Evolutionary conservation across 2,329 filamentous ascomycete genomes (phyloP), one percentile per base, ranked within the genome.

Genomic region (Aspergillus ochraceus): DNA sequence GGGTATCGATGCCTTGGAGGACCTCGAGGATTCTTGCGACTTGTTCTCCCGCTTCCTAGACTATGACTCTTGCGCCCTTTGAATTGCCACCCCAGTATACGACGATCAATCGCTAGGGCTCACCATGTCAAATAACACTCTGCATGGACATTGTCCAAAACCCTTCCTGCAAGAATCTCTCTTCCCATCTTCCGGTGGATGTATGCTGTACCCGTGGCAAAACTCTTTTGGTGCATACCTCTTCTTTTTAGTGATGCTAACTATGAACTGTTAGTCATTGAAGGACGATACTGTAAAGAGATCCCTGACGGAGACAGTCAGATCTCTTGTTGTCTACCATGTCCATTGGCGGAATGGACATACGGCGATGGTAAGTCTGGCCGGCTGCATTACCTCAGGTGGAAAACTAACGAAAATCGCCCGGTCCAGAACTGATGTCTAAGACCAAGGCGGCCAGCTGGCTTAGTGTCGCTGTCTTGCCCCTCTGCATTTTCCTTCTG

Each of bases 291-390:
- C 64, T 91, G 84, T 74, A 78, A 85, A 50, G 66, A 73, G 0
- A 66, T 84, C 10, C 64, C 74, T 9, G 58, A 69, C 4, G 65
- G 84, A 24, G 71, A 79, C 6, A 75, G 77, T 11, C 80, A 81
- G 39, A 67, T 87, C 4, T 81, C 80, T 39, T 99, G 95, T 75
- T 99, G 95, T 75, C 77, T 99, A 59, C 95, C 95, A 62, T 99
- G 95, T 75, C 95, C 95, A 32, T 83, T 91, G 70, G 90, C 90
- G 11, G 86, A 94, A 59, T 98, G 90, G 88, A 77, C 85, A 47
- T 89, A 89, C 67, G 81, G 83, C 22, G 77, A 85, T 60, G 78
- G 84, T 87, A 72, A 59, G 67, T 67, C 17, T 22, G 14, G 14
- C 17, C 29, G 14, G 2, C 11, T 49, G 14, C 17, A 14, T 11